Evolutionary conservation across 2,329 filamentous ascomycete species (phyloP), one percentile per base, ranked within the genome.

Genomic region (Scytalidium lignicola): DNA sequence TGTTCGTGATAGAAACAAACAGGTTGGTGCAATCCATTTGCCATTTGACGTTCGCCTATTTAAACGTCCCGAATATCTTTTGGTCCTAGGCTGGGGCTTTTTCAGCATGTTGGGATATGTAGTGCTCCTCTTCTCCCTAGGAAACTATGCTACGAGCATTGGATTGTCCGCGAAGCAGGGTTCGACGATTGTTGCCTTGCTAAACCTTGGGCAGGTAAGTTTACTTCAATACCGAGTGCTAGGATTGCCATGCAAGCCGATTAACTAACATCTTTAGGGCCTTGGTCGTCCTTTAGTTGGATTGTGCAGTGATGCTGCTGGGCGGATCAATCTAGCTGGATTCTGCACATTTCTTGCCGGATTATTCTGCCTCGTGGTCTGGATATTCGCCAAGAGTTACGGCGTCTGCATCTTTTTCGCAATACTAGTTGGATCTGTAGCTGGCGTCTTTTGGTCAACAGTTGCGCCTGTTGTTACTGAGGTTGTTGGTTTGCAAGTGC

Each of bases 101-200:
- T 82, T 91, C 54, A 83, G 78, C 51, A 80, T 91, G 68, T 69
- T 92, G 13, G 86, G 78, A 4, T 92, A 92, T 58, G 75, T 88
- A 21, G 84, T 89, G 3, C 74, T 90, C n/a, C 75, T 90, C 41
- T 92, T 90, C 66, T 86, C 81, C 10, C 69, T 91, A 42, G 82
- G 87, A 13, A 87, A 85, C 62, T 92, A 90, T 61, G 84, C 84
- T 32, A 75, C 78, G 49, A 76, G 75, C 3, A 78, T 90, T 41
- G 87, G 87, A 1, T 75, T 90, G 23, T 74, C 74, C 1, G 72
- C 85, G 2, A 74, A 78, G 4, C 82, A 91, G 60, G 87, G 85
- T 6, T 82, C 83, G 0, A 72, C 90, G 15, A 74, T 89, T 42
- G 84, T 81, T n/a, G 88, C 88, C 3, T 67, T 90, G 32, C 76